Evolutionary conservation across 305 asterid genomes (phyloP).

Genomic region (Monarda citriodora): DNA sequence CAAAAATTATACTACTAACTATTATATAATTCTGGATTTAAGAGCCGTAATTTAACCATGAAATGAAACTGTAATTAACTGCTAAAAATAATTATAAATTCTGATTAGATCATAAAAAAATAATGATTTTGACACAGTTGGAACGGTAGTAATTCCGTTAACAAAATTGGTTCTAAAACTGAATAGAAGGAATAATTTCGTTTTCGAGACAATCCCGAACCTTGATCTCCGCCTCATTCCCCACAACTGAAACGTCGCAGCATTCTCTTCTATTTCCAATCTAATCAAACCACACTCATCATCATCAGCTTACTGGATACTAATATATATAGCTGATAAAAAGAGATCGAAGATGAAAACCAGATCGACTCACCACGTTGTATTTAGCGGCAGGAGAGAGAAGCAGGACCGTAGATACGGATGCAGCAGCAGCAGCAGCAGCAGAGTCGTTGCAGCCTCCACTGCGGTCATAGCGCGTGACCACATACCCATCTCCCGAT

Average conservation of each 20-base stretch:
- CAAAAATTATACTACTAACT: too few species aligned
- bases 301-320: too few species aligned
- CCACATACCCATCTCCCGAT: slow-evolving; percentile 8
- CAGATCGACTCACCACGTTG: slow-evolving; percentile 28
- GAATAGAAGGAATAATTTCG: slow-evolving; percentile 23
- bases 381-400: slow-evolving; percentile 28
- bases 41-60: too few species aligned
- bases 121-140: not conserved
- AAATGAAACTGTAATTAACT: too few species aligned
- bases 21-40: too few species aligned
- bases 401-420: slow-evolving; percentile 25
- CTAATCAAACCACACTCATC: slow-evolving; percentile 21
- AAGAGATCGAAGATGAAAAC: too few species aligned
- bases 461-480: slow-evolving; percentile 29
- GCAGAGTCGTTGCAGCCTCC: too few species aligned
- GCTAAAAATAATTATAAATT: too few species aligned
- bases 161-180: too few species aligned
- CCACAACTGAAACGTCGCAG: slow-evolving; percentile 27
- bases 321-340: not conserved
- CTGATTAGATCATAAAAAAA: too few species aligned
- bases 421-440: slow-evolving; percentile 26
- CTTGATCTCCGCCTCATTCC: slow-evolving; percentile 27
- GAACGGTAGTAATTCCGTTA: too few species aligned
- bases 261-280: slow-evolving; percentile 41
- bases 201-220: slow-evolving; percentile 28